Conservation (phyloP, 2,329 filamentous ascomycete genomes). For the Berkeleyomyces rouxiae region DNA sequence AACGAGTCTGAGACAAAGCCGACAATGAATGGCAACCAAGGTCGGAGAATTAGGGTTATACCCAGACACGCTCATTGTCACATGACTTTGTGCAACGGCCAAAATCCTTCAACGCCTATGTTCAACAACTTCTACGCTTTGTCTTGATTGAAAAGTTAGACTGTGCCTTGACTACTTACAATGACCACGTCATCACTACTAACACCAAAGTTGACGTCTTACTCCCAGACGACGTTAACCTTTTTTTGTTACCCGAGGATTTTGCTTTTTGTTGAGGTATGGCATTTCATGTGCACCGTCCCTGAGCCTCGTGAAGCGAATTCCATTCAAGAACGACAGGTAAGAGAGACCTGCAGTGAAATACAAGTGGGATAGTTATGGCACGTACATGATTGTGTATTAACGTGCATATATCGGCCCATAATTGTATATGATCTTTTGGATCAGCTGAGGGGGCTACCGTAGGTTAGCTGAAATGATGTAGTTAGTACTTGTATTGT, state of each 20-base stretch:
- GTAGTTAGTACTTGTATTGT: neutral
- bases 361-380: neutral
- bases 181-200: neutral
- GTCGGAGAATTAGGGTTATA: neutral
- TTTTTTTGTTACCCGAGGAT: neutral
- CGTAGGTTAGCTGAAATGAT: too few relatives aligned
- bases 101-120: too few relatives aligned
- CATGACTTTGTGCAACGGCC: neutral
- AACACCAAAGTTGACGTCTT: neutral
- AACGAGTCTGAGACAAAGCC: too few relatives aligned
- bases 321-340: neutral
- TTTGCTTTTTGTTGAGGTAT: neutral
- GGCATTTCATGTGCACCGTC: neutral
- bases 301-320: neutral
- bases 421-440: neutral
- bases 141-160: neutral
- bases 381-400: neutral
- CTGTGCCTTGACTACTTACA: neutral
- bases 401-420: neutral
- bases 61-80: neutral
- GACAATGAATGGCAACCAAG: too few relatives aligned
- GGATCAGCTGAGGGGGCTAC: too few relatives aligned
- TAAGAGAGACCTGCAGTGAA: neutral
- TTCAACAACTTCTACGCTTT: neutral
- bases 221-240: neutral